Percentiles rank a stretch among this genome's conserved stretches.
Evolutionary conservation across 148 eudicot species (phyloP).

Genomic region (Vaccinium corymbosum): DNA sequence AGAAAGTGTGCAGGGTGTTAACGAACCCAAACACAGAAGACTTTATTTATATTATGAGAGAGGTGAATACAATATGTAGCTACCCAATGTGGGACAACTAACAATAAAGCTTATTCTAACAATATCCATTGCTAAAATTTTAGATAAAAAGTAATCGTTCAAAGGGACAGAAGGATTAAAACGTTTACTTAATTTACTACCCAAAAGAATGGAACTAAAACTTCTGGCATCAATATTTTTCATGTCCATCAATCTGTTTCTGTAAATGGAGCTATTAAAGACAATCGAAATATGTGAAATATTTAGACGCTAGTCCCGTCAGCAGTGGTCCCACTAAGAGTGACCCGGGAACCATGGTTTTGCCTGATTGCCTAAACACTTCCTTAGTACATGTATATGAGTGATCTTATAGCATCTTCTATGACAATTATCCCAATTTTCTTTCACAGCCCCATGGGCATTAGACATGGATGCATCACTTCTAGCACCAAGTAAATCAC

Average conservation of each 20-base stretch:
- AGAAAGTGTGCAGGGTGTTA: no score
- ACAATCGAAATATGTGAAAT: neutral
- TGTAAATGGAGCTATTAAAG: neutral
- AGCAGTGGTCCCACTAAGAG: no score
- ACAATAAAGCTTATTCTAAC: no score
- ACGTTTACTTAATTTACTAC: neutral
- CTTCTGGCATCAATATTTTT: neutral
- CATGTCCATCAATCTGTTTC: neutral
- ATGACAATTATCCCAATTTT: neutral
- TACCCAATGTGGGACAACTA: no score
- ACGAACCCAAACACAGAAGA: no score
- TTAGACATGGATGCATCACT: neutral
- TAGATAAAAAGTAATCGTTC: neutral
- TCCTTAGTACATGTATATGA: neutral
- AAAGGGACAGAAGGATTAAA: neutral
- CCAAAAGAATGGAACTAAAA: neutral
- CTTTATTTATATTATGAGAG: no score
- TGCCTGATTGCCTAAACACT: no score
- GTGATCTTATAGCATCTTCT: neutral
- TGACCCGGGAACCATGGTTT: no score
- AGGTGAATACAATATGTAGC: no score
- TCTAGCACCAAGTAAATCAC: neutral
- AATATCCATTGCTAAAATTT: neutral
- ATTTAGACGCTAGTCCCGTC: no score
- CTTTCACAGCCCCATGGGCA: neutral